Percentiles rank a stretch among this genome's conserved stretches.
These are phyloP conservation scores for Solanum ossicruentum DNA, from an alignment of 257 asterid species.

Conservation along the genomic window DNA sequence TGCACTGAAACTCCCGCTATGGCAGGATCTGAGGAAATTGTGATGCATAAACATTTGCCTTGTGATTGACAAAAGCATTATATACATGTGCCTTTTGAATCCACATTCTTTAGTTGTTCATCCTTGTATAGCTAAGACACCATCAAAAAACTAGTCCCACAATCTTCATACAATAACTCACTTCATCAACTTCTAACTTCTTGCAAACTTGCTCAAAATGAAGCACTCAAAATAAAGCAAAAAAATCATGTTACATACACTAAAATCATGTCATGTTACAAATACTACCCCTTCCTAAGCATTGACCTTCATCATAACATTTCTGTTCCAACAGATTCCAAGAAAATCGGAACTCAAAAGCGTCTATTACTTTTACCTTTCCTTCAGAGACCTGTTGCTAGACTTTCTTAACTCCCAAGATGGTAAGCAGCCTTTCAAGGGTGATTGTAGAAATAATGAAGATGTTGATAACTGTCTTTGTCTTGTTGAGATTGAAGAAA, in stretches of 20 bases:
- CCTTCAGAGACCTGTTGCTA: conserved; percentile 45
- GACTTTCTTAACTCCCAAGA: conserved; percentile 59
- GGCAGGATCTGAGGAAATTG: too few species aligned
- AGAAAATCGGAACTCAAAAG: conserved; percentile 29
- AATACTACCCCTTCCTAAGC: background rate
- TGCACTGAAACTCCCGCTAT: too few species aligned
- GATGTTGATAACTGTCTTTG: conserved; percentile 68
- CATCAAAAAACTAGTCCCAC: background rate
- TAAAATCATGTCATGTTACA: background rate
- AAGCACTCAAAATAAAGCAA: background rate
- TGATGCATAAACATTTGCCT: background rate
- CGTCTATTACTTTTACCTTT: conserved; percentile 16
- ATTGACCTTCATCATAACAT: background rate
- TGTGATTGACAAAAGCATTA: background rate
- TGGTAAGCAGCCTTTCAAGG: conserved; percentile 62
- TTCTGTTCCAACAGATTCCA: background rate
- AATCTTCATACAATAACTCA: background rate
- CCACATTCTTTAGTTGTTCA: background rate
- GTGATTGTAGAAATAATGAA: conserved; percentile 58
- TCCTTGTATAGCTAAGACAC: background rate
- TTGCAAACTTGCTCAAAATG: background rate
- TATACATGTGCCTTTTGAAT: background rate
- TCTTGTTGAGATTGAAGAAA: conserved; percentile 70
- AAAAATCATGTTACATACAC: background rate
- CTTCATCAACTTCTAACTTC: background rate